phyloP scores from a whole-genome alignment of 805 yeast species.

The Hanseniaspora pseudoguilliermondii region DNA sequence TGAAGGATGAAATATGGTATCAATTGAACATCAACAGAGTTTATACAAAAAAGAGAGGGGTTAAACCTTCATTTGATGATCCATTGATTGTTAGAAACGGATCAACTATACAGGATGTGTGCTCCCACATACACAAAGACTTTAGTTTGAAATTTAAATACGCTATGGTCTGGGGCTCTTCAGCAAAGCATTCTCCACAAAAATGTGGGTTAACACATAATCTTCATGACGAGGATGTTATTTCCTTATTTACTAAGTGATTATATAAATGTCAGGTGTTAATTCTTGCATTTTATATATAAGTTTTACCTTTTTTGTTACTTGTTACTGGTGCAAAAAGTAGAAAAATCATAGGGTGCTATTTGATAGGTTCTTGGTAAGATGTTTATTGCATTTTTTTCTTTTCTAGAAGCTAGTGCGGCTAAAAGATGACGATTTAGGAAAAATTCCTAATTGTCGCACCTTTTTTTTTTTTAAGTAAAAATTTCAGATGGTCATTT shows the following conservation, averaged over 20 bases:
- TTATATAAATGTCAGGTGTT: neutral
- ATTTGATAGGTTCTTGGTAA: no score
- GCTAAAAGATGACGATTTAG: no score
- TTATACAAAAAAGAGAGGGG: conserved; percentile 80
- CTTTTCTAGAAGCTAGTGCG: no score
- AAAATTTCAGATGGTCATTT: no score
- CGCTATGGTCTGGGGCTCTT: conserved; percentile 93
- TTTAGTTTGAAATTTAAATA: conserved; percentile 85
- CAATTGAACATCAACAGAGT: conserved; percentile 67
- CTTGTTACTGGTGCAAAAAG: neutral
- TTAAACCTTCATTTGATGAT: conserved; percentile 65
- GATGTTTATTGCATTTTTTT: neutral
- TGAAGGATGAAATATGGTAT: conserved; percentile 88
- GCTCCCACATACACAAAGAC: conserved; percentile 86
- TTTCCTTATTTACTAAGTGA: conserved; percentile 75
- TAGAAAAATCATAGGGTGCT: no score
- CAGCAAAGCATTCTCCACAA: conserved; percentile 91
- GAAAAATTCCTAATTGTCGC: no score
- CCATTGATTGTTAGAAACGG: conserved; percentile 81
- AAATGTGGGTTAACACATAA: conserved; percentile 81
- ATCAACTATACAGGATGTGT: conserved; percentile 71
- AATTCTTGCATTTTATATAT: neutral
- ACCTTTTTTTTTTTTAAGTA: no score
- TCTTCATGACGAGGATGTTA: conserved; percentile 88
- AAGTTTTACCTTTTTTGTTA: neutral